phyloP scores from a whole-genome alignment of 192 early-diverging fungal species.

The Linnemannia zychae region DNA sequence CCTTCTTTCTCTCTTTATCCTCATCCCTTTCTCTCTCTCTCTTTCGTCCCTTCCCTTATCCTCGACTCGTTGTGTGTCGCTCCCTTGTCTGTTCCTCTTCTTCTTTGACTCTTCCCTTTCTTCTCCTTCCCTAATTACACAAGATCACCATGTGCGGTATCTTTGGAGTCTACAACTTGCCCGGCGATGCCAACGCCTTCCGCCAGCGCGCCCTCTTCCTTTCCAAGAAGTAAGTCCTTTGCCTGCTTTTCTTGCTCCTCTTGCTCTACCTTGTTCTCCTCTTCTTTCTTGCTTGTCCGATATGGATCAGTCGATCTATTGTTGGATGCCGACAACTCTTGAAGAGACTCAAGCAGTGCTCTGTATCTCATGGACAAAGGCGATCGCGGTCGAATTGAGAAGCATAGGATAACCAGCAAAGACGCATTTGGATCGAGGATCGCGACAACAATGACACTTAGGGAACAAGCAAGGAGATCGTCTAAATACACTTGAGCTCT shows the following conservation, averaged over 20 bases:
- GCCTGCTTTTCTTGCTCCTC: background rate
- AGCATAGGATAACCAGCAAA: background rate
- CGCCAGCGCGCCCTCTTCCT: conserved; percentile 88
- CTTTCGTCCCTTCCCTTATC: background rate
- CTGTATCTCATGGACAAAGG: background rate
- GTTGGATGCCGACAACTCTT: background rate
- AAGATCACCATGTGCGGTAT: conserved; percentile 92
- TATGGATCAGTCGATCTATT: background rate
- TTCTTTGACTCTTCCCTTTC: background rate
- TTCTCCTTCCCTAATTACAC: conserved; percentile 3
- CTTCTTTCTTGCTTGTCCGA: background rate
- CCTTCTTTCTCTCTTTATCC: background rate
- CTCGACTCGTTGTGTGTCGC: background rate
- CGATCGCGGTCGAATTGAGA: background rate
- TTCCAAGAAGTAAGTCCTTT: conserved; percentile 81
- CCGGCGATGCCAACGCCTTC: conserved; percentile 80
- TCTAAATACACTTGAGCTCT: no score
- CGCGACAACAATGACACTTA: background rate
- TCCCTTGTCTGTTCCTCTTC: background rate
- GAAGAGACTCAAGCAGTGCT: background rate
- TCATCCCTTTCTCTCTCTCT: no score
- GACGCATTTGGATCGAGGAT: background rate
- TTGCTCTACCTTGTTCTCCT: background rate
- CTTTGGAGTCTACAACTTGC: conserved; percentile 94
- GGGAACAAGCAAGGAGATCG: background rate